A percentile compares a stretch with the other conserved stretches of the same genome.
phyloP scores from a whole-genome alignment of 2,329 filamentous ascomycete genomes.

The Ilyonectria destructans region DNA sequence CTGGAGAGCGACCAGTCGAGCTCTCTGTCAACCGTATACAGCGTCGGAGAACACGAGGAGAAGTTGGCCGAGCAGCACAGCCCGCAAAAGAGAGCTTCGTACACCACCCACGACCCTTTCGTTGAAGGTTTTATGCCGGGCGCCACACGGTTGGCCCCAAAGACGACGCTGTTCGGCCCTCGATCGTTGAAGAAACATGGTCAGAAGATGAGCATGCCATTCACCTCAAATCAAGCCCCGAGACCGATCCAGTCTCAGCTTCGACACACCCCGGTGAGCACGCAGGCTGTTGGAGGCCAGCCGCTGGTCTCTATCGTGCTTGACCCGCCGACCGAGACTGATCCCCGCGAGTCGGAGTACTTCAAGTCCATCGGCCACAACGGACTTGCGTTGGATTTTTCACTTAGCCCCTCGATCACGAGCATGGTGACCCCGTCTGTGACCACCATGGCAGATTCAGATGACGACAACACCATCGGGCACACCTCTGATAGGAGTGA shows the following conservation, averaged over 20 bases:
- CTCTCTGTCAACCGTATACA: constrained; percentile 71
- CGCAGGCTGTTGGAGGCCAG: constrained; percentile 43
- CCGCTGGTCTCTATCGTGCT: constrained; percentile 38
- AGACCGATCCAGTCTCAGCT: constrained; percentile 38
- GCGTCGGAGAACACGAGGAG: constrained; percentile 66
- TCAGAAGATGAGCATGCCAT: constrained; percentile 45
- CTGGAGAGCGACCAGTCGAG: constrained; percentile 65
- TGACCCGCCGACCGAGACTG: constrained; percentile 40
- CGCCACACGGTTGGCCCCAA: constrained; percentile 2
- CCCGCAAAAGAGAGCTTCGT: constrained; percentile 3
- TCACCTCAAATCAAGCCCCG: constrained; percentile 28
- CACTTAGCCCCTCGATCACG: constrained; percentile 44
- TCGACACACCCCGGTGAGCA: constrained; percentile 44
- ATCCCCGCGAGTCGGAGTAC: constrained; percentile 31
- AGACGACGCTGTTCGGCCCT: constrained; percentile 40
- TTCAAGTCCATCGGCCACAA: constrained; percentile 35
- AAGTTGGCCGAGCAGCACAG: constrained; percentile 36
- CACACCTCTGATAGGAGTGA: constrained; percentile 26
- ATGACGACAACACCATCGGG: constrained; percentile 38
- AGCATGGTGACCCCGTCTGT: constrained; percentile 48
- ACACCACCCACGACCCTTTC: constrained; percentile 52
- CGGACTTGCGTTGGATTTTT: constrained; percentile 41
- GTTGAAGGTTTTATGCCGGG: constrained; percentile 40
- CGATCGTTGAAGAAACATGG: constrained; percentile 35
- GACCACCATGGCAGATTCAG: constrained; percentile 34